Conservation (phyloP, 176 grass and related monocot species). For the Hordeum vulgare region MorexV3_pseudomolecules_assembly NC_058520.1:438525022-438525521, state of each 20-base stretch:
- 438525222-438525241: constrained; percentile 21
- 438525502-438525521: too few species aligned
- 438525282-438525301: neutral
- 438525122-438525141: neutral
- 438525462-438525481: too few species aligned
- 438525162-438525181: constrained; percentile 26
- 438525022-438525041: constrained; percentile 62
- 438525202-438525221: constrained; percentile 29
- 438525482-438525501: too few species aligned
- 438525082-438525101: constrained; percentile 80
- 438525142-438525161: neutral
- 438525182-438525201: neutral
- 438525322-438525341: neutral
- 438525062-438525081: constrained; percentile 55
- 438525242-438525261: constrained; percentile 3
- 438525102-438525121: constrained; percentile 20
- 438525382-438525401: too few species aligned
- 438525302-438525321: neutral
- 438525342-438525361: too few species aligned
- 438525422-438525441: too few species aligned
- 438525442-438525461: too few species aligned
- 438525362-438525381: too few species aligned
- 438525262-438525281: neutral
- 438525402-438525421: too few species aligned
- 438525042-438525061: constrained; percentile 47